Base-by-base conservation (phyloP, 495 filamentous ascomycete genomes). In the Daldinia loculata region DNA sequence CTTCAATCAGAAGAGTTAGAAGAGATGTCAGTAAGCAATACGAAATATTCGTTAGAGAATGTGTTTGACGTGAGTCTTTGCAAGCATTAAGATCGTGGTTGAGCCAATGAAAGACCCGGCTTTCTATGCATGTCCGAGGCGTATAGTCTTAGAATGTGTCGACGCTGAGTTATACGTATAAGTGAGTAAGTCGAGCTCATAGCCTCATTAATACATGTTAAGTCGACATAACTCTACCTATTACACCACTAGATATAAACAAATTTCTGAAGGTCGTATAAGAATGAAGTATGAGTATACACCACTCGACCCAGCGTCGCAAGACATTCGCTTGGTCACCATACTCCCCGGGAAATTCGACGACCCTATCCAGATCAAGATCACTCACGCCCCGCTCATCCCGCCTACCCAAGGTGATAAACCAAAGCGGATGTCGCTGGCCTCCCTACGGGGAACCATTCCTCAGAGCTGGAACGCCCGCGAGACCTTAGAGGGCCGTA, bases 261-360 rank as follows among this genome's bases (percentile, higher is more conserved):
- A 17, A 11, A 2, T 2, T 9, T 6, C 12, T 7, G 39, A 43
- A 6, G 6, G 15, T 17, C 5, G n/a, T 12, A 43, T 48, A 48
- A 48, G 8, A 24, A 9, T 19, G n/a, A 48, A 8, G 8, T 68
- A 68, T 17, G 41, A 68, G 26, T 68, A 68, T 50, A 50, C 27
- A 6, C 57, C 65, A 17, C 58, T 68, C 9, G 30, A 68, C 24
- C 27, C 36, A 4, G 34, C 55, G 29, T 59, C 64, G 4, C 22
- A 52, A 7, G 66, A 69, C 14, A 69, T 69, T 12, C 66, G 66
- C n/a, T 45, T 69, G 8, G 66, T 69, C 19, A 69, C 59, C 7
- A 63, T 69, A 12, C 45, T 69, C 11, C 66, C 66, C 3, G 66
- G 66, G 11, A 58, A 50, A 32, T 55, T 61, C 29, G 11, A 48